Evolutionary conservation across 306 rosid species (phyloP).

Genomic region (Gynostemma pentaphyllum): DNA sequence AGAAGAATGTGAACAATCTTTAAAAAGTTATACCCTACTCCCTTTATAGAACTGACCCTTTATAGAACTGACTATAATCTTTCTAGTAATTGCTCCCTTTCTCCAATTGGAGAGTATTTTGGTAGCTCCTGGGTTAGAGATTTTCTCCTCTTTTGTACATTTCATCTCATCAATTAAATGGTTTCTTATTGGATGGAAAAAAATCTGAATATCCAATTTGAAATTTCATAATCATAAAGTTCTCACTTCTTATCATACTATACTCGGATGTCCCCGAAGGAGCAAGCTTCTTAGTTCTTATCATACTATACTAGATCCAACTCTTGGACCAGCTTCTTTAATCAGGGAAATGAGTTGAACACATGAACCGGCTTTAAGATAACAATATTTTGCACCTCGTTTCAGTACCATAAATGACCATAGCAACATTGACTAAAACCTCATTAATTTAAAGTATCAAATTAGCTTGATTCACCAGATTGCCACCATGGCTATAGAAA

Average conservation of each 20-base stretch:
- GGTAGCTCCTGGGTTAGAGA: not conserved
- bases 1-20: not conserved
- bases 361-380: not conserved
- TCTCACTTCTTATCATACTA: not conserved
- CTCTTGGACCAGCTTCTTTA: not conserved
- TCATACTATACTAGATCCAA: not conserved
- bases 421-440: not conserved
- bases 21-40: not conserved
- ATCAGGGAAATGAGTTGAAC: not conserved
- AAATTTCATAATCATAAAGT: not conserved
- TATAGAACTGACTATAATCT: not conserved
- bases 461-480: not conserved
- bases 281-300: too few relatives aligned
- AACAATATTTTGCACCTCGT: too few relatives aligned
- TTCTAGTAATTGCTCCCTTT: not conserved
- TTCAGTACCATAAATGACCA: not conserved
- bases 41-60: not conserved
- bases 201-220: too few relatives aligned
- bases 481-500: not conserved
- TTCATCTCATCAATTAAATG: not conserved
- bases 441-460: not conserved
- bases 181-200: too few relatives aligned
- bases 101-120: not conserved
- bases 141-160: not conserved
- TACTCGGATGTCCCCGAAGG: too few relatives aligned